Percentiles rank a stretch among this genome's conserved stretches.
These are phyloP conservation scores for Saccharomycopsis fodiens DNA, from an alignment of 805 yeast genomes.

Conservation along the genomic window DNA sequence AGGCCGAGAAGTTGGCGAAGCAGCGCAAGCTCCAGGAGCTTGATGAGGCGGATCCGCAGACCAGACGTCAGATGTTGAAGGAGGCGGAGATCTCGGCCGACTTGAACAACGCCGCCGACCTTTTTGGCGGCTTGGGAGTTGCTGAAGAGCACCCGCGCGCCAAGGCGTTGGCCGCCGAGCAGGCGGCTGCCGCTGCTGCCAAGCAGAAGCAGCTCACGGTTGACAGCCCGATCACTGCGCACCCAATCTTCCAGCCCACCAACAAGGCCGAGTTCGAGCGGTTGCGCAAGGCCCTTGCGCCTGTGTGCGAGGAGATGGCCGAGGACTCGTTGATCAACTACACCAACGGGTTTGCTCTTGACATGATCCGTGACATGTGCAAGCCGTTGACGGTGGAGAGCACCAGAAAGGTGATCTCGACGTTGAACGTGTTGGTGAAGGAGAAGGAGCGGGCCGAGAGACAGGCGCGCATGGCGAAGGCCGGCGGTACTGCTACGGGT, in stretches of 20 bases:
- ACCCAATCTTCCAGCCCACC: conserved; percentile 80
- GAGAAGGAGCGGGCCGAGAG: conserved; percentile 89
- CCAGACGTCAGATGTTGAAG: conserved; percentile 67
- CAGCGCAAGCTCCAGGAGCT: conserved; percentile 42
- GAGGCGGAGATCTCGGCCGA: conserved; percentile 81
- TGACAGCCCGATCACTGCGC: conserved; percentile 61
- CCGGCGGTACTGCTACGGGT: conserved; percentile 82
- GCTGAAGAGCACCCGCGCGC: conserved; percentile 42
- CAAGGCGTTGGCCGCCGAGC: conserved; percentile 30
- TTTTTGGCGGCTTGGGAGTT: conserved; percentile 67
- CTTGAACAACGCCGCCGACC: conserved; percentile 85
- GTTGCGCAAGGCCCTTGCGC: conserved; percentile 62
- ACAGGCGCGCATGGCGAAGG: conserved; percentile 70
- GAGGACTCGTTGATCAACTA: conserved; percentile 60
- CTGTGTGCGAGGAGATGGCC: conserved; percentile 53
- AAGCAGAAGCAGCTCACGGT: conserved; percentile 35
- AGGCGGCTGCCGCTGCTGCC: conserved; percentile 28
- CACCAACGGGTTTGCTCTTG: conserved; percentile 70
- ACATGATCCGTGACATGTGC: conserved; percentile 76
- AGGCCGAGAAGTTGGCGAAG: conserved; percentile 29
- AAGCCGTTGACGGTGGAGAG: conserved; percentile 78
- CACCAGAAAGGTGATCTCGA: conserved; percentile 76
- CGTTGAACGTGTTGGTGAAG: conserved; percentile 70
- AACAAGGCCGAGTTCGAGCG: conserved; percentile 73
- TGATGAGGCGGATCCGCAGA: conserved; percentile 62